Conservation (phyloP, 768 basidiomycete species). For the Lanmaoa rubissima region DNA sequence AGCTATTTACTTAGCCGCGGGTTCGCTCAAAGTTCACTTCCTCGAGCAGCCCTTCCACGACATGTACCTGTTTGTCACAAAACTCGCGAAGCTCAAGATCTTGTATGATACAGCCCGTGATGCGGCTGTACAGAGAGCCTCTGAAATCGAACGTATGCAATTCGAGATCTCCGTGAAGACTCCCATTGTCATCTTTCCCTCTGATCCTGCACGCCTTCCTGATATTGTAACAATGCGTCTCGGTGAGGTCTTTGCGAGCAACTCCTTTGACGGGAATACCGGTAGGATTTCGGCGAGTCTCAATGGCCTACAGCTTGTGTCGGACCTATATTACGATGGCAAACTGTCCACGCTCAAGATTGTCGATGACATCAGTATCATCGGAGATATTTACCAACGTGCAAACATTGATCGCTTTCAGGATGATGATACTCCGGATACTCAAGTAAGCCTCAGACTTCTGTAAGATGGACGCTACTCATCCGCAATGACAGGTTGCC, state of each 20-base stretch:
- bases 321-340: conserved; percentile 54
- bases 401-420: conserved; percentile 50
- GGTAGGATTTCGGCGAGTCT: conserved; percentile 75
- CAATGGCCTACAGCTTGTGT: conserved; percentile 79
- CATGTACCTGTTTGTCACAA: conserved; percentile 77
- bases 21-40: conserved; percentile 86
- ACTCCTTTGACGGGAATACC: conserved; percentile 55
- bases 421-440: conserved; percentile 62
- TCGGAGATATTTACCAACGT: conserved; percentile 64
- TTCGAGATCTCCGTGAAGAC: conserved; percentile 89
- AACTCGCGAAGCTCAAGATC: conserved; percentile 88
- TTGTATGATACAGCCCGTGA: conserved; percentile 93
- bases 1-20: conserved; percentile 76
- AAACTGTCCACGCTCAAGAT: conserved; percentile 68
- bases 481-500: conserved; percentile 46
- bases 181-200: conserved; percentile 88
- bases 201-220: conserved; percentile 53
- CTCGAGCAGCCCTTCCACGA: conserved; percentile 89
- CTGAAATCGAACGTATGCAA: conserved; percentile 93
- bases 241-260: conserved; percentile 84
- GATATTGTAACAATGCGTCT: conserved; percentile 80
- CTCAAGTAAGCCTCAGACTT: conserved; percentile 51
- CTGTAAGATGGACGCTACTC: background rate
- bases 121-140: conserved; percentile 87
- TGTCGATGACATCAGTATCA: conserved; percentile 85